phyloP scores from a whole-genome alignment of 768 basidiomycete genomes.

The Pilatotrama ljubarskyi region DNA sequence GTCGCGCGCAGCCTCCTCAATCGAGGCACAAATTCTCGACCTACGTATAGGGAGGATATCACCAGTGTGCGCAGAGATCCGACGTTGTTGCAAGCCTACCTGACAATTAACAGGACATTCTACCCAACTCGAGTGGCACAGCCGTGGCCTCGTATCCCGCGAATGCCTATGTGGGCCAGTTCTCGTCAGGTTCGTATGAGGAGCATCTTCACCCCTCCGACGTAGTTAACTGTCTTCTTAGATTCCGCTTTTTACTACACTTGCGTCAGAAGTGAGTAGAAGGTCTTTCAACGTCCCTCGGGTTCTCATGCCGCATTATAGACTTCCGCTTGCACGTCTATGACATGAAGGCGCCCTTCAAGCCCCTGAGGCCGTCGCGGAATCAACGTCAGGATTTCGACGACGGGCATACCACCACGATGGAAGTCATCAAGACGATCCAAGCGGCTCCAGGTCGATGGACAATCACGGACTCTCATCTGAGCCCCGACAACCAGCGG shows the following conservation, averaged over 20 bases:
- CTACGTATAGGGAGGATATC: slow-evolving; percentile 51
- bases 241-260: slow-evolving; percentile 94
- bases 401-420: slow-evolving; percentile 48
- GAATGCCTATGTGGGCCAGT: slow-evolving; percentile 87
- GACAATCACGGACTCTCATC: slow-evolving; percentile 95
- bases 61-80: slow-evolving; percentile 44
- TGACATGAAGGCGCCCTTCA: slow-evolving; percentile 55
- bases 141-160: slow-evolving; percentile 70
- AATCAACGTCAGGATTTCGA: slow-evolving; percentile 25
- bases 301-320: slow-evolving; percentile 30
- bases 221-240: slow-evolving; percentile 27
- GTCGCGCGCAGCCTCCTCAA: slow-evolving; percentile 50
- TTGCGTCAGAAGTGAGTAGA: slow-evolving; percentile 69
- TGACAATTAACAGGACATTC: slow-evolving; percentile 48
- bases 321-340: slow-evolving; percentile 92
- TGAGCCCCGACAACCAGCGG: slow-evolving; percentile 88
- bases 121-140: slow-evolving; percentile 81
- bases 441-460: slow-evolving; percentile 77
- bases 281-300: background rate
- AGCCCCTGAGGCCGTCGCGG: slow-evolving; percentile 13
- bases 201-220: background rate
- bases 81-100: background rate
- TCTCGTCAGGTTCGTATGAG: slow-evolving; percentile 57
- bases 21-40: slow-evolving; percentile 30
- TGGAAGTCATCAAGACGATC: slow-evolving; percentile 62